Base-by-base conservation (phyloP, 2,329 filamentous ascomycete genomes). In the Penicillium sp. region DNA sequence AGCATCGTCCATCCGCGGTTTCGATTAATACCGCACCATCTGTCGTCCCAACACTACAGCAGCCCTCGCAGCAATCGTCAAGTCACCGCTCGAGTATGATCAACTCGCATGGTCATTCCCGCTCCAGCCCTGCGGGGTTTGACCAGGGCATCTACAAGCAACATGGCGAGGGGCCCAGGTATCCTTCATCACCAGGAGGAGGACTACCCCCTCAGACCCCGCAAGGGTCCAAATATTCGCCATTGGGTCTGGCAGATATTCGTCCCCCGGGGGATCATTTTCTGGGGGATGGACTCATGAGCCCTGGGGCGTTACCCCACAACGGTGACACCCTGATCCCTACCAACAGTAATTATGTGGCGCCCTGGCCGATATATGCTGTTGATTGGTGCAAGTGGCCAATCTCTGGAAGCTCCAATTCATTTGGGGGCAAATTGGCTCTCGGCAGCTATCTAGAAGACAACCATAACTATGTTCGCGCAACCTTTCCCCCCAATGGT, bases 351-450 rank as follows among this genome's bases (percentile, higher is more conserved):
- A 95, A 90, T 62, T 95, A 95, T 60, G 69, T 94, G 47, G 88
- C 90, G 3, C 89, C 90, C 0, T 98, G 92, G 87, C 84, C 88
- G 10, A 82, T 94, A 38, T 98, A 96, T 63, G 90, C 92, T 9
- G 90, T 94, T 56, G 92, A 98, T 68, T 98, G 92, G 92, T 98
- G 92, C 71, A 98, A 98, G 67, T 98, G 92, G 90, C 80, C 85
- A 11, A 81, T 90, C 2, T 79, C 87, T 27, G 56, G 80, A 67
- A 55, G 42, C 30, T 52, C 81, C 25, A 62, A 56, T 35, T 70
- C 70, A 50, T 82, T 85, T 45, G 87, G 86, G 3, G 92, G 92
- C 26, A 96, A 96, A 66, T 77, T 98, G 53, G 92, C 92, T 9
- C 75, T 98, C 26, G 92, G 90, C 42, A 98, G 92, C 69, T 96